These are phyloP conservation scores for Saksenaea vasiformis DNA, from an alignment of 371 early-diverging fungal species.

Conservation along the genomic window DNA sequence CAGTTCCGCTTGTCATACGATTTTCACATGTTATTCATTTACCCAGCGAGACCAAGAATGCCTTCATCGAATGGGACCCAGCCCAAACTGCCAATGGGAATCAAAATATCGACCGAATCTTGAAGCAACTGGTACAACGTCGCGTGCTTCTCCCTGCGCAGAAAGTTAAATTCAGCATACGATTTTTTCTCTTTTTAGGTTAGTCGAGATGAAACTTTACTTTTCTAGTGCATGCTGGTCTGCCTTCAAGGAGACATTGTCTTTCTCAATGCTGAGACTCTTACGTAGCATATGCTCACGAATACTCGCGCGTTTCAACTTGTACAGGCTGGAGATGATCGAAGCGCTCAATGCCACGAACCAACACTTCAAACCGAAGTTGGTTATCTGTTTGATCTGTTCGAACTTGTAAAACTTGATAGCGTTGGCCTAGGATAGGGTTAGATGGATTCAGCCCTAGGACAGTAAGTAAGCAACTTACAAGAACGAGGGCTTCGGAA, in stretches of 20 bases:
- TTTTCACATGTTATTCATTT: conserved; percentile 19
- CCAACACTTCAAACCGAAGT: conserved; percentile 63
- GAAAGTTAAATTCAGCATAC: not conserved
- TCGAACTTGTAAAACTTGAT: conserved; percentile 57
- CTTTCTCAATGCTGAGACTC: conserved; percentile 22
- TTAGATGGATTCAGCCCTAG: not conserved
- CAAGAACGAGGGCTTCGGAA: conserved; percentile 59
- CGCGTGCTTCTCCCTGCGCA: conserved; percentile 49
- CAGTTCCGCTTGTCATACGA: not conserved
- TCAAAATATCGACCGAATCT: conserved; percentile 64
- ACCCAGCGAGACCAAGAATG: conserved; percentile 70
- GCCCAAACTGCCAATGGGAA: conserved; percentile 63
- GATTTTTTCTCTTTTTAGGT: not conserved
- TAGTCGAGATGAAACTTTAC: conserved; percentile 32
- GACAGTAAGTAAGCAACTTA: conserved; percentile 24
- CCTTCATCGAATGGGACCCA: conserved; percentile 63
- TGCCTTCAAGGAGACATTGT: conserved; percentile 18
- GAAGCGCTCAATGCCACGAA: conserved; percentile 60
- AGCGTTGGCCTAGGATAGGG: conserved; percentile 34
- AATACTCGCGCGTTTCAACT: conserved; percentile 44
- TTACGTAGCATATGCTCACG: conserved; percentile 40
- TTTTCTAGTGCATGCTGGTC: conserved; percentile 37
- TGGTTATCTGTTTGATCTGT: conserved; percentile 51
- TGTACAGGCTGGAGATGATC: conserved; percentile 57
- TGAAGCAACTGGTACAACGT: conserved; percentile 57